Evolutionary conservation across 2,329 filamentous ascomycete species (phyloP).

Genomic region (Pestalotiopsis sp.): DNA sequence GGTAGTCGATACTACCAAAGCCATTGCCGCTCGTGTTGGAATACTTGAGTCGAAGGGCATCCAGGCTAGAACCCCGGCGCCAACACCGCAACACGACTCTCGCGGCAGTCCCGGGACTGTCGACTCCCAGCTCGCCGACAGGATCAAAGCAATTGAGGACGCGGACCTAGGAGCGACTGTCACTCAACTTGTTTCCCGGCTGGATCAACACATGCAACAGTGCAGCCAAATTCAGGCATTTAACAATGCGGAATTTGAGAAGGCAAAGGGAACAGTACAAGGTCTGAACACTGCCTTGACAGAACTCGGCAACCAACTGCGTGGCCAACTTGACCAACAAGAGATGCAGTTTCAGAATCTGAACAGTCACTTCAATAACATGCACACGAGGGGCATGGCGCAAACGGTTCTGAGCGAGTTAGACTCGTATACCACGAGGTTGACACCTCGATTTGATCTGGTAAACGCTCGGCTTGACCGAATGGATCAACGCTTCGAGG

Average conservation of each 20-base stretch:
- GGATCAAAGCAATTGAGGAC: conserved; percentile 9
- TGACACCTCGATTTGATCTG: not conserved
- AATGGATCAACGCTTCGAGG: not conserved
- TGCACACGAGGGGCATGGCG: not conserved
- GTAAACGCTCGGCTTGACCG: not conserved
- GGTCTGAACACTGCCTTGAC: not conserved
- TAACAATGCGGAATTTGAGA: not conserved
- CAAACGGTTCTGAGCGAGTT: not conserved
- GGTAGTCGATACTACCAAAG: conserved; percentile 5
- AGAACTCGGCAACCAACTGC: not conserved
- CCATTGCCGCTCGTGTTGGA: not conserved
- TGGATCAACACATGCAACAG: not conserved
- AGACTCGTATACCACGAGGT: not conserved
- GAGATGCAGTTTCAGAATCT: not conserved
- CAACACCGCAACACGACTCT: conserved; percentile 1
- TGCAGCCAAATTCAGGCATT: not conserved
- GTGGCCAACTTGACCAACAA: conserved; percentile 1
- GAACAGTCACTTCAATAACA: not conserved
- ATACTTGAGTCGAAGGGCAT: conserved; percentile 2
- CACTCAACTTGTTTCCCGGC: not conserved
- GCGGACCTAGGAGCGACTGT: not conserved
- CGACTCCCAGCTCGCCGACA: not conserved
- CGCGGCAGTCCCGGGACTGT: not conserved
- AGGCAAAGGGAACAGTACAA: not conserved
- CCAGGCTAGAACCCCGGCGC: conserved; percentile 6